phyloP scores from a whole-genome alignment of 2,329 filamentous ascomycete genomes.

The Sclerotinia borealis region DNA sequence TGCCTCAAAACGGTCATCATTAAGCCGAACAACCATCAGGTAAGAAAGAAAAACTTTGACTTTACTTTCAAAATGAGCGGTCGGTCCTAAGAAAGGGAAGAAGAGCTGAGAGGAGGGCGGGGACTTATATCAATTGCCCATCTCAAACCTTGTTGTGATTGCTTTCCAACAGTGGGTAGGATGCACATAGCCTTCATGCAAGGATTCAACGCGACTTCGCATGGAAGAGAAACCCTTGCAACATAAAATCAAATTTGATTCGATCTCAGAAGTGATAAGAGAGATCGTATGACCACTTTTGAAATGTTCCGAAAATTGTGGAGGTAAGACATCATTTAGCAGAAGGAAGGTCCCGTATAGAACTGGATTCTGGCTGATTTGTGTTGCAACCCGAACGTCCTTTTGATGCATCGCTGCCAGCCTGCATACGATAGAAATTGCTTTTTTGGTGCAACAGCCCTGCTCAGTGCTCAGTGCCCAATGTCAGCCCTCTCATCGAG shows the following conservation, averaged over 20 bases:
- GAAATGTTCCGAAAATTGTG: not conserved
- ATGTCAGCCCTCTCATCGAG: not conserved
- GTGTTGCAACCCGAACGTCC: not conserved
- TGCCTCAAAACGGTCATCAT: not conserved
- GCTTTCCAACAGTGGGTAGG: not conserved
- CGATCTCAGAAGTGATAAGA: not conserved
- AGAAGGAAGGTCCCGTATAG: not conserved
- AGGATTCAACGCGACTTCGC: not conserved
- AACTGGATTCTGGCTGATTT: not conserved
- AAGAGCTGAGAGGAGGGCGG: not conserved
- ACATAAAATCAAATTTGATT: not conserved
- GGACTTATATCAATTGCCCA: not conserved
- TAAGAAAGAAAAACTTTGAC: not conserved
- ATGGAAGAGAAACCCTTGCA: not conserved
- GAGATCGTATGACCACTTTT: not conserved
- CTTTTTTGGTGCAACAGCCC: not conserved
- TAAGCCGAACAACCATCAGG: not conserved
- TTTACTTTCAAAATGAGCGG: not conserved
- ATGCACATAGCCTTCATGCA: not conserved
- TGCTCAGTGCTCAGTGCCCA: not conserved
- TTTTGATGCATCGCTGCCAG: not conserved
- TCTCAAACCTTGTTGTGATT: not conserved
- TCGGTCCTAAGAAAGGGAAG: not conserved
- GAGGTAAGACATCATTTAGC: constrained; percentile 1
- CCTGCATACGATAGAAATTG: not conserved